These are phyloP conservation scores for Ceratobasidium sp. DNA, from an alignment of 1,284 basidiomycete genomes.

Conservation along the genomic window DNA sequence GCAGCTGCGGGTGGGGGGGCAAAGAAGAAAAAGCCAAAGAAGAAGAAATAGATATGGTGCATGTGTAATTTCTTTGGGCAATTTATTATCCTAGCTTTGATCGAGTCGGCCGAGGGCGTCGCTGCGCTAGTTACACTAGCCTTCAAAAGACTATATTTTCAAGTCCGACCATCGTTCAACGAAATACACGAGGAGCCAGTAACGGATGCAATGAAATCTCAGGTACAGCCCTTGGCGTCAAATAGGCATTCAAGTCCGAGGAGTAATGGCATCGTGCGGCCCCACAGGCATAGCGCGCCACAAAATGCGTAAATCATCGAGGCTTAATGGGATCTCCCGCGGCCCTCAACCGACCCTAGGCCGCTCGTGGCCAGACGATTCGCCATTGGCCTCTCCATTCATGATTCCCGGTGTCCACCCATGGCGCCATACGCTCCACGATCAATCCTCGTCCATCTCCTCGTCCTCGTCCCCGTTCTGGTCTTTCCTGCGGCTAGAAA, in stretches of 20 bases:
- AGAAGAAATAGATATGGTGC: constrained; percentile 60
- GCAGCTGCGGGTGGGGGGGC: constrained; percentile 56
- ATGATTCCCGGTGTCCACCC: neutral
- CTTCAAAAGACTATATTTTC: no score
- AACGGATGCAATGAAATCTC: constrained; percentile 2
- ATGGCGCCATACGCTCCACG: neutral
- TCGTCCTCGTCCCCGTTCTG: constrained; percentile 31
- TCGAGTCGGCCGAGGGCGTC: no score
- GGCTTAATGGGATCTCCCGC: neutral
- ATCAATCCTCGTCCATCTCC: constrained; percentile 41
- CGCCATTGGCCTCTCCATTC: neutral
- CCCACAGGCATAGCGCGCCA: neutral
- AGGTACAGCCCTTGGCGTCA: neutral
- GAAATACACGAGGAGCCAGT: neutral
- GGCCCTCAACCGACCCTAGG: neutral
- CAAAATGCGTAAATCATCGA: neutral
- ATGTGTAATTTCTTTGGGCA: neutral
- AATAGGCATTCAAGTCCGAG: neutral
- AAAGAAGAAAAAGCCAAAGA: constrained; percentile 68
- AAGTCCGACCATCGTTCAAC: no score
- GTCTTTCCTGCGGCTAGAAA: constrained; percentile 57
- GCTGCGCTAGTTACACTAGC: no score
- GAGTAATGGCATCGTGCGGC: neutral
- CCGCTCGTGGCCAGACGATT: neutral
- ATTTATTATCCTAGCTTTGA: neutral